Evolutionary conservation across 163 green algal genomes (phyloP).

Genomic region (Scenedesmus sp.): DNA sequence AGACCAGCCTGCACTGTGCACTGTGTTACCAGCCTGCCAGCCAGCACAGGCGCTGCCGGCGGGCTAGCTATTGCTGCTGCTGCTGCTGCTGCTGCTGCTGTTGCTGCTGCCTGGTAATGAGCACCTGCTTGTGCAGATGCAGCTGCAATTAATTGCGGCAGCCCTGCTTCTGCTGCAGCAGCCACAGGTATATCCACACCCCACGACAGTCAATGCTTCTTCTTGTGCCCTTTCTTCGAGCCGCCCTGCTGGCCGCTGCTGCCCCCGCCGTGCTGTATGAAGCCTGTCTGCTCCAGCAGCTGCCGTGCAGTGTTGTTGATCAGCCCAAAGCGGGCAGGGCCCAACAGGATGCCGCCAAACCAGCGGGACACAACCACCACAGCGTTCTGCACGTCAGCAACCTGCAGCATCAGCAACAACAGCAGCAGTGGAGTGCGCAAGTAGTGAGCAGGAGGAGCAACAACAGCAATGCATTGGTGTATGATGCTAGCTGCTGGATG

Average conservation of each 20-base stretch:
- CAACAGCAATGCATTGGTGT: background rate
- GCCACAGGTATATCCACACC: background rate
- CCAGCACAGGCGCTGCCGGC: too few relatives aligned
- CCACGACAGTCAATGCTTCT: conserved; percentile 16
- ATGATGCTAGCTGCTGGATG: background rate
- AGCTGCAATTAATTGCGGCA: background rate
- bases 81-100: too few relatives aligned
- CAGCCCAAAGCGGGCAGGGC: conserved; percentile 88
- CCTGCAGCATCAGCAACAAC: conserved; percentile 44
- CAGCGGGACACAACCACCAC: conserved; percentile 92
- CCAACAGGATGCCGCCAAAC: conserved; percentile 93
- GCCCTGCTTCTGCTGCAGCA: background rate
- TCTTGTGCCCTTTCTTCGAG: conserved; percentile 23
- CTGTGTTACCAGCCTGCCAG: too few relatives aligned
- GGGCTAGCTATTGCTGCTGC: too few relatives aligned
- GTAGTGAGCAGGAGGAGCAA: conserved; percentile 81
- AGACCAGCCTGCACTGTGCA: too few relatives aligned
- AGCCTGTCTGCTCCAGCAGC: conserved; percentile 77
- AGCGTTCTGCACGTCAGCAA: conserved; percentile 58
- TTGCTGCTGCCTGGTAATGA: too few relatives aligned
- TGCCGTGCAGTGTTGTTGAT: conserved; percentile 94
- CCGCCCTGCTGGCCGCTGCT: background rate
- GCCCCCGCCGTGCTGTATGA: conserved; percentile 46
- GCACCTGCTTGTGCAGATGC: too few relatives aligned
- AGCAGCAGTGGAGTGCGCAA: conserved; percentile 59